Conservation (phyloP, 805 yeast species). For the Scheffersomyces ergatensis region DNA sequence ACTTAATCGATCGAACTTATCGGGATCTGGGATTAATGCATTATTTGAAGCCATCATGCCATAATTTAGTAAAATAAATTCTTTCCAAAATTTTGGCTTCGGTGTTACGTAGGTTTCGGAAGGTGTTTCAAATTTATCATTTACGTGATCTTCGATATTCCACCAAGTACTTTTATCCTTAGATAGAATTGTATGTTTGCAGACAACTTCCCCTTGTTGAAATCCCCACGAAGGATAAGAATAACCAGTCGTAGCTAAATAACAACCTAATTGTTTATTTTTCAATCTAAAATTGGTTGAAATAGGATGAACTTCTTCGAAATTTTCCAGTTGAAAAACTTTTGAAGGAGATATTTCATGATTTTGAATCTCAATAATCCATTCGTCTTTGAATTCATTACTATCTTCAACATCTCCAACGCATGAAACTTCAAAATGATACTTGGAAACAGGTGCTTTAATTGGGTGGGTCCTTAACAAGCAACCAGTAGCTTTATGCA, state of each 20-base stretch:
- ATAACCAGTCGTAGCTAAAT: slow-evolving; percentile 70
- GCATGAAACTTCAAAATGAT: slow-evolving; percentile 81
- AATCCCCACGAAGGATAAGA: slow-evolving; percentile 81
- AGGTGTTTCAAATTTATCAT: slow-evolving; percentile 42
- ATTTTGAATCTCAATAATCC: slow-evolving; percentile 81
- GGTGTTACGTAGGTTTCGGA: slow-evolving; percentile 33
- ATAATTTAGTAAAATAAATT: slow-evolving; percentile 69
- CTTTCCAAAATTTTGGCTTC: slow-evolving; percentile 58
- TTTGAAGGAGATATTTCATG: slow-evolving; percentile 46
- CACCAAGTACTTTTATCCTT: slow-evolving; percentile 73
- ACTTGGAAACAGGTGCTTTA: slow-evolving; percentile 67
- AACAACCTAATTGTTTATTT: slow-evolving; percentile 66
- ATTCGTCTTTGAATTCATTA: slow-evolving; percentile 84
- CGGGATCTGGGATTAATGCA: slow-evolving; percentile 75
- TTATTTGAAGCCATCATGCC: slow-evolving; percentile 89
- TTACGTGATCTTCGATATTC: slow-evolving; percentile 73
- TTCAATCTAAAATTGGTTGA: slow-evolving; percentile 70
- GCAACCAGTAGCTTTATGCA: slow-evolving; percentile 68
- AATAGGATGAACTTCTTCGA: slow-evolving; percentile 62
- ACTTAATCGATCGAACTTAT: slow-evolving; percentile 68
- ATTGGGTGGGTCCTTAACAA: slow-evolving; percentile 83
- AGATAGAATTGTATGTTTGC: slow-evolving; percentile 50
- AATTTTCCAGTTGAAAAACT: slow-evolving; percentile 47
- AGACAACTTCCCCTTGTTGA: slow-evolving; percentile 77
- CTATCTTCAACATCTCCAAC: slow-evolving; percentile 63